A percentile compares a stretch with the other conserved stretches of the same genome.
These are phyloP conservation scores for Sutorius australiensis DNA, from an alignment of 768 basidiomycete genomes.

Conservation along the genomic window DNA sequence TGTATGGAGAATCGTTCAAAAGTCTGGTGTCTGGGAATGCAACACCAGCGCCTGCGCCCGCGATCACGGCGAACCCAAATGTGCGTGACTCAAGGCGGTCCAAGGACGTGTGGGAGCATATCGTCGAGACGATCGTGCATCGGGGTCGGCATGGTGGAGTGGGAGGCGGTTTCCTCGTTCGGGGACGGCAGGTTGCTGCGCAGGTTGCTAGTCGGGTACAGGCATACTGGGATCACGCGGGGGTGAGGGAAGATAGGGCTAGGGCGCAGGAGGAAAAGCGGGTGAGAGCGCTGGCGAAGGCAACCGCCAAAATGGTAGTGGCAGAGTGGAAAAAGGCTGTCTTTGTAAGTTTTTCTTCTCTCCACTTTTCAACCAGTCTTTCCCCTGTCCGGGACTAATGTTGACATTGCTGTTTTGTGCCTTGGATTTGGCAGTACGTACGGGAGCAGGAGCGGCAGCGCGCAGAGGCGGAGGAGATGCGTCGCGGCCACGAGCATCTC, in stretches of 20 bases:
- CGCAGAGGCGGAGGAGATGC: constrained; percentile 72
- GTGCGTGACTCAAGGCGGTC: constrained; percentile 24
- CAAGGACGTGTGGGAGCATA: constrained; percentile 55
- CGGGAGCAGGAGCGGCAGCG: constrained; percentile 63
- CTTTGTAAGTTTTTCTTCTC: constrained; percentile 48
- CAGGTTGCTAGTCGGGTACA: constrained; percentile 63
- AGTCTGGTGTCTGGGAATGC: constrained; percentile 1
- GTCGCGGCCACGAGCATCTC: constrained; percentile 78
- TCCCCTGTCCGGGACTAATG: neutral
- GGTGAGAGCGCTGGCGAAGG: constrained; percentile 62
- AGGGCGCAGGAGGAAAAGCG: constrained; percentile 62
- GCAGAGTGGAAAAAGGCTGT: constrained; percentile 88
- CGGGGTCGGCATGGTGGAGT: constrained; percentile 19
- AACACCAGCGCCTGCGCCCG: neutral
- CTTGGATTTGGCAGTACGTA: constrained; percentile 50
- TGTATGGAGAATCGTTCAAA: constrained; percentile 30
- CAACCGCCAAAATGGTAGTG: constrained; percentile 63
- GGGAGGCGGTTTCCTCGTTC: constrained; percentile 6
- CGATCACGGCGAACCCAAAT: constrained; percentile 15
- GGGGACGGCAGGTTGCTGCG: constrained; percentile 44
- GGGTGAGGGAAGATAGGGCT: constrained; percentile 57
- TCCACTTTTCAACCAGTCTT: neutral
- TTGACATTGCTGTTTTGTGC: neutral
- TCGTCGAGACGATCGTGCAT: constrained; percentile 45
- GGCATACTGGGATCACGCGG: constrained; percentile 71